Percentiles rank a stretch among this genome's conserved stretches.
phyloP scores from a whole-genome alignment of 345 rosid genomes.

The Acer negundo region DNA sequence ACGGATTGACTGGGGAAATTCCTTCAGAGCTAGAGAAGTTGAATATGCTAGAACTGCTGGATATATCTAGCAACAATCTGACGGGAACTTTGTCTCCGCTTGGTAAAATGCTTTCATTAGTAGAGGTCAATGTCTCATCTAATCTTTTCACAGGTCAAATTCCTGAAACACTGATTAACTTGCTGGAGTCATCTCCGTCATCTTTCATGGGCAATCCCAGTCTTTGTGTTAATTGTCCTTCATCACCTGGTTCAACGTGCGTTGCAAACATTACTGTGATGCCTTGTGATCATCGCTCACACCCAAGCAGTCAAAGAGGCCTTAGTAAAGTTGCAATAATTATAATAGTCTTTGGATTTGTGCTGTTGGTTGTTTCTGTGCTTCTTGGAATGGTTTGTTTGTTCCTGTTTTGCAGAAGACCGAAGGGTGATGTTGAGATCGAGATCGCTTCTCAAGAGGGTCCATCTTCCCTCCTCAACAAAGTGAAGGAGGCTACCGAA shows the following conservation, averaged over 20 bases:
- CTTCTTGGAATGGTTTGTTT: conserved; percentile 39
- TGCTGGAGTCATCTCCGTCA: conserved; percentile 42
- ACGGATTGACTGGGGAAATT: conserved; percentile 57
- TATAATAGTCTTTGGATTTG: conserved; percentile 45
- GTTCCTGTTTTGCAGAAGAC: conserved; percentile 30
- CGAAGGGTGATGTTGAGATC: conserved; percentile 40
- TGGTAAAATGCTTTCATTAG: conserved; percentile 37
- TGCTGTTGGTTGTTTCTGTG: conserved; percentile 29
- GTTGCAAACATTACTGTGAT: conserved; percentile 29
- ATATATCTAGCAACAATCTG: conserved; percentile 66
- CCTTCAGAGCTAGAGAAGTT: conserved; percentile 48
- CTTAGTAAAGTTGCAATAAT: conserved; percentile 34
- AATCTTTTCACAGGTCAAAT: conserved; percentile 70
- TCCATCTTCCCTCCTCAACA: conserved; percentile 44
- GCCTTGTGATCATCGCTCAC: conserved; percentile 37
- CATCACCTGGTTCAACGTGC: conserved; percentile 30
- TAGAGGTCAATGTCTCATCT: conserved; percentile 53
- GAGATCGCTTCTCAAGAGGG: conserved; percentile 50
- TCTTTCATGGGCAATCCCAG: conserved; percentile 59
- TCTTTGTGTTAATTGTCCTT: conserved; percentile 55
- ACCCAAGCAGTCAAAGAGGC: conserved; percentile 26
- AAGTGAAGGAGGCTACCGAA: conserved; percentile 70
- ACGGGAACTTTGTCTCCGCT: conserved; percentile 57
- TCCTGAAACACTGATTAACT: conserved; percentile 44
- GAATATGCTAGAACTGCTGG: conserved; percentile 46